These are phyloP conservation scores for Boletus insuetus DNA, from an alignment of 768 basidiomycete genomes.

Conservation along the genomic window DNA sequence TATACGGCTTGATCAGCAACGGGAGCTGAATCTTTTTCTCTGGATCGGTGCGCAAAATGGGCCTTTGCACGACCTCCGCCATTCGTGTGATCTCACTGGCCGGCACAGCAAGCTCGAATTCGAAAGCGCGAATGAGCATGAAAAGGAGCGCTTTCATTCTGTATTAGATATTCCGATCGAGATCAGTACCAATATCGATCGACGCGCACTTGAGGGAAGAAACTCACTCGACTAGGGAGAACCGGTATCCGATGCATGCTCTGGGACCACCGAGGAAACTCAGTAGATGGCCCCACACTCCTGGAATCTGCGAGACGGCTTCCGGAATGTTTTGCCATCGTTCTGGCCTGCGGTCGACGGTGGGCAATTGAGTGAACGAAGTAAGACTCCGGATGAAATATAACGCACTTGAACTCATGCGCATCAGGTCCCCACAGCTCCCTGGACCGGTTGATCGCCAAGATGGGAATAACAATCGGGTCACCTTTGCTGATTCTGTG, in stretches of 20 bases:
- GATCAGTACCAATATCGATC: not conserved
- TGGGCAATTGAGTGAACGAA: not conserved
- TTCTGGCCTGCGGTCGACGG: conserved; percentile 47
- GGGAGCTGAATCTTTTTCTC: conserved; percentile 3
- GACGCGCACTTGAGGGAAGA: not conserved
- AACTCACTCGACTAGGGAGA: conserved; percentile 57
- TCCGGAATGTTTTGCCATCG: conserved; percentile 55
- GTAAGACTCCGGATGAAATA: not conserved
- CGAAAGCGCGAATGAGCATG: conserved; percentile 8
- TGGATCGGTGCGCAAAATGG: conserved; percentile 6
- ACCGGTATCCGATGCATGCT: conserved; percentile 68
- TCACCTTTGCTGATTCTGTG: conserved; percentile 44
- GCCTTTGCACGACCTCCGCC: not conserved
- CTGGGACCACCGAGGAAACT: conserved; percentile 64
- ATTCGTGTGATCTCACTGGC: not conserved
- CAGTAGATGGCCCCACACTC: conserved; percentile 57
- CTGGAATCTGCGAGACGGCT: conserved; percentile 45
- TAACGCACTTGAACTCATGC: conserved; percentile 51
- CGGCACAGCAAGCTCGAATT: conserved; percentile 9
- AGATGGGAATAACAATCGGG: conserved; percentile 49
- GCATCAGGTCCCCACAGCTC: conserved; percentile 65
- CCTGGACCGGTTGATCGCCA: conserved; percentile 49
- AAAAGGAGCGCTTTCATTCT: conserved; percentile 10
- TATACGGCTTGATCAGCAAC: conserved; percentile 6
- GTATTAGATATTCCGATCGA: not conserved